These are phyloP conservation scores for Pichia sp. DNA, from an alignment of 1,139 yeast genomes.

Conservation along the genomic window DNA sequence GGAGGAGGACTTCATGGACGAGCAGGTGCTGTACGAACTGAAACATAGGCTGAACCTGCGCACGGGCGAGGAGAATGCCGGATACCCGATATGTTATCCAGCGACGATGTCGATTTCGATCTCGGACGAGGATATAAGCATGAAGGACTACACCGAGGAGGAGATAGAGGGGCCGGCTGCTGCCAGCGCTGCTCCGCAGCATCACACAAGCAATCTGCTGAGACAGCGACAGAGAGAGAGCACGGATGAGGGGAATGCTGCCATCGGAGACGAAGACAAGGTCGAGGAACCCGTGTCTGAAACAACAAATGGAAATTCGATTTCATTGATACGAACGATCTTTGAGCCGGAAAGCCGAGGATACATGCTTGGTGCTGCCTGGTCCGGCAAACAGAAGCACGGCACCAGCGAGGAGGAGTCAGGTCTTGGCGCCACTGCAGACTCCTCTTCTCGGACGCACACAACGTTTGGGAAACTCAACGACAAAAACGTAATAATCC, in stretches of 20 bases:
- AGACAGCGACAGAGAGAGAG: not conserved
- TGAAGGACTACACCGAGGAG: conserved; percentile 13
- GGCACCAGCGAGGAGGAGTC: not conserved
- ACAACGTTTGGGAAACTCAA: not conserved
- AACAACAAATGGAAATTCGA: not conserved
- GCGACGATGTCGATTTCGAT: not conserved
- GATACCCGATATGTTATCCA: not conserved
- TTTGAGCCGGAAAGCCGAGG: conserved; percentile 16
- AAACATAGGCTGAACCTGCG: not conserved
- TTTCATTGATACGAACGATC: conserved; percentile 5
- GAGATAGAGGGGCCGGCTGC: not conserved
- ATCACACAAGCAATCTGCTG: not conserved
- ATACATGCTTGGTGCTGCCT: conserved; percentile 3
- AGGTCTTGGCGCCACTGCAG: not conserved
- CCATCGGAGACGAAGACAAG: not conserved
- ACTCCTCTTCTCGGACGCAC: not conserved
- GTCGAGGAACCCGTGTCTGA: not conserved
- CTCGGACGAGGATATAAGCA: conserved; percentile 12
- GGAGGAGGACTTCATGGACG: not conserved
- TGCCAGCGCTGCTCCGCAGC: not conserved
- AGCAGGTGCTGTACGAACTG: conserved; percentile 1
- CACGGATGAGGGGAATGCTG: not conserved
- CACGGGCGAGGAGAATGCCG: not conserved
- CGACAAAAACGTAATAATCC: conserved; percentile 8
- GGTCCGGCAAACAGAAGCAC: not conserved